Base-by-base conservation (phyloP, 192 early-diverging fungal genomes). In the Coemansia sp. region DNA sequence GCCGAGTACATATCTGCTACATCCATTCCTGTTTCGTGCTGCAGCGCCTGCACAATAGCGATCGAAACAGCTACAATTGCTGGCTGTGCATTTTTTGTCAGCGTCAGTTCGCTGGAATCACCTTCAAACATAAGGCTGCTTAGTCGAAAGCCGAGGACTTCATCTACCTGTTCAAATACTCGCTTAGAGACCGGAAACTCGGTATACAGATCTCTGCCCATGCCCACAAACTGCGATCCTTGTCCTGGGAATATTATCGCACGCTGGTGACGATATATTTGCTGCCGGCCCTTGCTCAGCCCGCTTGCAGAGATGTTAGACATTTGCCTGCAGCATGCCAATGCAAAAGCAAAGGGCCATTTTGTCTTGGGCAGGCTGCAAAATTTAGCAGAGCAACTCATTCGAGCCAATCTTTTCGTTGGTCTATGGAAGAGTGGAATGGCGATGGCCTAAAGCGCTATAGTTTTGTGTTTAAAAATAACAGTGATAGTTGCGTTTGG, bases 81-180 rank as follows among this genome's bases (percentile, higher is more conserved):
- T 5, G 95, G 95, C 81, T 97, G 95, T 6, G 95, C 93, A 64
- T 94, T 90, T 33, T 81, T 75, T 25, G 90, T 91, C 59, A 81
- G 68, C 20, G 81, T 89, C n/a, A 92, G 81, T 56, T 75, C 71
- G 12, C 58, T 84, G 61, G 84, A 87, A 53, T 91, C 88, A 31
- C 96, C 96, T 28, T 91, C 80, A 81, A 98, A 96, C 86, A 96
- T 95, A 49, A 96, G 81, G 31, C 84, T 63, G 66, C 86, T 88
- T 39, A 98, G 71, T 8, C 71, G 71, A 30, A 85, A 85, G 7
- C 87, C 90, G 1, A 98, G 77, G n/a, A 85, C 89, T 8, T 92
- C 90, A 58, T 98, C 91, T n/a, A 86, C 91, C 68, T 95, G 93
- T 56, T 96, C 94, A 67, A 98, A 91, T 1, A 94, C 90, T 26